phyloP scores from a whole-genome alignment of 2,329 filamentous ascomycete genomes.

The Neonectria punicea region DNA sequence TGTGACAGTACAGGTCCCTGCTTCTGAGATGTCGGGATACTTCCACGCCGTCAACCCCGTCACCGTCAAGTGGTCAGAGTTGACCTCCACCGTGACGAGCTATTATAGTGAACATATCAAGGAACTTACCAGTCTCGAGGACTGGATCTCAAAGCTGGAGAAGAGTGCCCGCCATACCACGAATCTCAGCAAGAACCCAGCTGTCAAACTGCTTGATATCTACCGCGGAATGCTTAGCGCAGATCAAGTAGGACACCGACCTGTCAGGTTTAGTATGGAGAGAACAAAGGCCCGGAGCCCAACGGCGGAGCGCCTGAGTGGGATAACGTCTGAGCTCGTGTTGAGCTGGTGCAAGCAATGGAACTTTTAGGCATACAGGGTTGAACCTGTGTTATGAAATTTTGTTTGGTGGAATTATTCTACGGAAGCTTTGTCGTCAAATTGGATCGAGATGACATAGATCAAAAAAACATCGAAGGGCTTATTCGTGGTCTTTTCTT shows the following conservation, averaged over 20 bases:
- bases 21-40: conserved; percentile 48
- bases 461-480: too few species aligned
- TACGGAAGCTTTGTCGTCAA: too few species aligned
- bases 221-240: conserved; percentile 8
- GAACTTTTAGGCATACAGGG: not conserved
- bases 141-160: conserved; percentile 59
- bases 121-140: conserved; percentile 51
- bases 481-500: too few species aligned
- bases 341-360: conserved; percentile 20
- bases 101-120: conserved; percentile 54
- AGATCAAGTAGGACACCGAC: not conserved
- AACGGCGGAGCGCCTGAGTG: not conserved
- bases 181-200: conserved; percentile 6
- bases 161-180: conserved; percentile 46
- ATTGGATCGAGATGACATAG: not conserved
- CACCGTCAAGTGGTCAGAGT: conserved; percentile 51
- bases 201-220: conserved; percentile 16
- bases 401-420: too few species aligned
- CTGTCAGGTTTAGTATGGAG: conserved; percentile 1
- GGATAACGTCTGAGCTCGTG: not conserved
- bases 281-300: conserved; percentile 3
- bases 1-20: conserved; percentile 36
- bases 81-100: conserved; percentile 53
- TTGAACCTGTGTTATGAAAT: too few species aligned
- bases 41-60: conserved; percentile 63